A percentile compares a stretch with the other conserved stretches of the same genome.
phyloP scores from a whole-genome alignment of 306 rosid species.

The Betula pendula region DNA sequence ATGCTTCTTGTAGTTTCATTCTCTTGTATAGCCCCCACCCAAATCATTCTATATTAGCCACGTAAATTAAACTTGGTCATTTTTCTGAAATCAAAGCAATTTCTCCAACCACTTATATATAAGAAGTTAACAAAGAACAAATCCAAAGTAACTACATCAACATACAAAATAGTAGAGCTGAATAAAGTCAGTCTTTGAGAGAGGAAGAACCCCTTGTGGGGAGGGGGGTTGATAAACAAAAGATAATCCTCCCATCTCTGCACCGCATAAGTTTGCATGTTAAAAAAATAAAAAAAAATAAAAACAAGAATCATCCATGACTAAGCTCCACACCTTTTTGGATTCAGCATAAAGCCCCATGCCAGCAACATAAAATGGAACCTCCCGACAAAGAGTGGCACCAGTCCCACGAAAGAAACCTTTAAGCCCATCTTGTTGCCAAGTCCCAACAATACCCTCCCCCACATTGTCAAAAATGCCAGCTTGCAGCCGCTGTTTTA shows the following conservation, averaged over 20 bases:
- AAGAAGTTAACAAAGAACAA: background rate
- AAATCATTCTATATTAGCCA: background rate
- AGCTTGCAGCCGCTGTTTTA: slow-evolving; percentile 97
- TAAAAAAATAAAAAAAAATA: background rate
- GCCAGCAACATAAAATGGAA: slow-evolving; percentile 99
- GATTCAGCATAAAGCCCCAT: slow-evolving; percentile 98
- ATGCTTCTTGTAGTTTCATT: background rate
- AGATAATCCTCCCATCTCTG: background rate
- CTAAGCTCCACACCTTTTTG: slow-evolving; percentile 63
- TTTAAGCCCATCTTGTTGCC: slow-evolving; percentile 90
- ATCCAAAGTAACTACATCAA: background rate
- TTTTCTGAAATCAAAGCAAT: background rate
- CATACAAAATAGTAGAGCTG: no score
- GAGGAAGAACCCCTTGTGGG: no score
- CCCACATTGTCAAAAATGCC: slow-evolving; percentile 90
- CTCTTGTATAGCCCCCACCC: background rate
- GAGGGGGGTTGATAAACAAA: background rate
- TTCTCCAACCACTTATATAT: background rate
- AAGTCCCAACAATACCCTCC: slow-evolving; percentile 81
- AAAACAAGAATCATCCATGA: background rate
- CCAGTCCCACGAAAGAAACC: slow-evolving; percentile 99
- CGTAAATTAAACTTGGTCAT: background rate
- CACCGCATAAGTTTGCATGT: background rate
- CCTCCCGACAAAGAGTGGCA: slow-evolving; percentile 97
- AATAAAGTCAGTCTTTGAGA: no score